Base-by-base conservation (phyloP, 2,329 filamentous ascomycete species). In the Hirsutella minnesotensis region DNA sequence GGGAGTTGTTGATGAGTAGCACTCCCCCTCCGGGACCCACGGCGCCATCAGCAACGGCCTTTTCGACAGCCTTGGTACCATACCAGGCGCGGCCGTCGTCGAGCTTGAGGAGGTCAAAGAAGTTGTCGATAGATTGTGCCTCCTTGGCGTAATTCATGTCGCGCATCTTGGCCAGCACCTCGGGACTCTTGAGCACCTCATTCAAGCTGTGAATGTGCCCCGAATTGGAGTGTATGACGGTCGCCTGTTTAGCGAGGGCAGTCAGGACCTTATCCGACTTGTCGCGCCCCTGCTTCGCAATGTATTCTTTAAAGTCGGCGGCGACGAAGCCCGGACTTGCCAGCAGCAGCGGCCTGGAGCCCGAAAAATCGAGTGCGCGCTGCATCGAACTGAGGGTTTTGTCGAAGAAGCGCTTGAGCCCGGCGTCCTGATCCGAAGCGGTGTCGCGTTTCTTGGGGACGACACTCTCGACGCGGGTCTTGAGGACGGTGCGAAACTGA, bases 51-150 rank as follows among this genome's bases (percentile, higher is more conserved):
- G 80, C 79, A 4, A 95, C 81, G 0, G 90, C 90, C 47, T 76
- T 77, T 56, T 86, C 80, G 2, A 95, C 88, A 42, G 94, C 86
- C 13, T 72, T 75, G 0, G 83, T 77, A 0, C 92, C 92, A 62
- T 98, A 98, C 74, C 89, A 95, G 2, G 89, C 90, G 44, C 84
- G 77, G 3, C 86, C 85, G 50, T 95, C 89, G 48, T 96, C 89
- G 46, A 78, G 77, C 41, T 89, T 80, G 46, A 98, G 68, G 47
- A 86, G 70, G 0, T 80, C 75, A 53, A 84, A 79, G 57, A 96
- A 88, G 37, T 80, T 77, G 54, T 96, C 88, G 79, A 98, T 88
- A 46, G 86, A 70, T 31, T 73, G 75, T 1, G 87, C 87, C 62
- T 95, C 89, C 46, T 80, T 78, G 3, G 86, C 81, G 58, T 92